Base-by-base conservation (phyloP, 305 asterid species). In the Rubia tinctorum region DNA sequence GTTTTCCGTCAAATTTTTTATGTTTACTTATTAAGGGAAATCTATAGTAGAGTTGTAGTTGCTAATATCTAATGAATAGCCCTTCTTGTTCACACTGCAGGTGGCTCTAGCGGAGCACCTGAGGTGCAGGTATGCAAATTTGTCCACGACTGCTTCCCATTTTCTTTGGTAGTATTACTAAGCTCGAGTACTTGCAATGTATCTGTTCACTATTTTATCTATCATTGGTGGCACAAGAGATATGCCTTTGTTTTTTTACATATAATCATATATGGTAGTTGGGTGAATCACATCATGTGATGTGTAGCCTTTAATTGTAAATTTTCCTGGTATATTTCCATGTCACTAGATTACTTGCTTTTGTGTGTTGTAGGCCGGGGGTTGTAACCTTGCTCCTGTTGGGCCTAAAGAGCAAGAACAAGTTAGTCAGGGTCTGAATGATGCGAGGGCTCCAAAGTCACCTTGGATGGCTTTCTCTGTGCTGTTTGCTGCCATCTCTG, bases 391-490 rank as follows among this genome's bases (percentile, higher is more conserved):
- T 82, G 79, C 67, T 71, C 71, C 70, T 10, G 81, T 70, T 44
- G 83, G 71, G 43, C 73, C 79, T 30, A 73, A 45, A 61, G 85
- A 81, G 69, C 70, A 73, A 66, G 81, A 66, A 5, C n/a, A 18
- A 68, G 70, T 66, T 68, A 68, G 69, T 76, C 61, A 60, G 13
- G 51, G 58, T 45, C 68, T 72, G 34, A 47, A 61, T 34, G 62
- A 73, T 47, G 71, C 69, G 58, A 82, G 85, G 82, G 69, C 77
- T 73, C 97, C 98, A 17, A 88, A 84, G 78, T 88, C 96, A 82
- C 92, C 96, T 53, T 90, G 89, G 88, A 82, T 93, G 96, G 91
- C 97, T 25, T 88, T 93, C 80, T 81, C 97, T 8, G 64, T 81
- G 92, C 86, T 93, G 80, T 84, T 91, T 71, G 86, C 85, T 67